Evolutionary conservation across 2,329 filamentous ascomycete genomes (phyloP).

Genomic region (Capronia americana): DNA sequence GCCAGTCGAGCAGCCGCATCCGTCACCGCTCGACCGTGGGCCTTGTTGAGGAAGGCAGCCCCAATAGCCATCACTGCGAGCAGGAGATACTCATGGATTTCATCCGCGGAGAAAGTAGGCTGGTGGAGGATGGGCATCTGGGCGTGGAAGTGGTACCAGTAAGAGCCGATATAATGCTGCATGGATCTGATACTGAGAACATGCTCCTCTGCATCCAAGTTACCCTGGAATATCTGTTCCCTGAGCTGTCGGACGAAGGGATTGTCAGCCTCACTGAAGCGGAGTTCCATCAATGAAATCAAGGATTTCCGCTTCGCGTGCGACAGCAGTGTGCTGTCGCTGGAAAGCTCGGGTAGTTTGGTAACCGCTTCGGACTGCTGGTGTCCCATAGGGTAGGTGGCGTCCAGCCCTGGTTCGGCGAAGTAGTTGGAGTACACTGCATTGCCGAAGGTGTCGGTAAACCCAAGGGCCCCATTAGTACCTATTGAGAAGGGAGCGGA

Average conservation of each 20-base stretch:
- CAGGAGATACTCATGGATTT: conserved; percentile 81
- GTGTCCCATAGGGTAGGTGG: conserved; percentile 58
- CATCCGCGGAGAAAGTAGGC: conserved; percentile 88
- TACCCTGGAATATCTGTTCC: conserved; percentile 77
- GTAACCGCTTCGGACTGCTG: conserved; percentile 81
- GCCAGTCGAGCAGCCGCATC: conserved; percentile 79
- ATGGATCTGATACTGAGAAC: conserved; percentile 88
- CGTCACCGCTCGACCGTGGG: conserved; percentile 74
- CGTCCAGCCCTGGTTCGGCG: conserved; percentile 66
- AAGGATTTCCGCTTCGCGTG: conserved; percentile 85
- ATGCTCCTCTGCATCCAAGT: conserved; percentile 67
- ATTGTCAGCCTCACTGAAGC: conserved; percentile 83
- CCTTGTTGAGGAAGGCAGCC: conserved; percentile 83
- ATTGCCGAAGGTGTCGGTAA: conserved; percentile 54
- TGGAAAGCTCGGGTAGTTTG: conserved; percentile 78
- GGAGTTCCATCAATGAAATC: conserved; percentile 77
- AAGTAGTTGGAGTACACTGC: conserved; percentile 40
- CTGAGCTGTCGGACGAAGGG: conserved; percentile 74
- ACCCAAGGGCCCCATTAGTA: conserved; percentile 48
- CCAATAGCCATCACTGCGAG: conserved; percentile 91
- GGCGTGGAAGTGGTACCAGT: conserved; percentile 92
- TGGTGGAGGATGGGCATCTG: conserved; percentile 94
- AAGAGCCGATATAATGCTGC: conserved; percentile 90
- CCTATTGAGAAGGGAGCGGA: conserved; percentile 57
- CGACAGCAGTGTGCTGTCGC: conserved; percentile 79